A percentile compares a stretch with the other conserved stretches of the same genome.
phyloP scores from a whole-genome alignment of 164 flowering plant species.

The grape (Vitis vinifera) region ASM3070453v1 NC_081810.1:16054001-16054500 shows the following conservation, averaged over 20 bases:
- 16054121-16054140: slow-evolving; percentile 13
- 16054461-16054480: slow-evolving; percentile 8
- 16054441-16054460: slow-evolving; percentile 4
- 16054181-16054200: slow-evolving; percentile 30
- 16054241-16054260: not conserved
- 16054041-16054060: not conserved
- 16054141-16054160: not conserved
- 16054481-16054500: slow-evolving; percentile 9
- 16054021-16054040: slow-evolving; percentile 11
- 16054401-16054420: slow-evolving; percentile 2
- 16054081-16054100: slow-evolving; percentile 18
- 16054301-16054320: slow-evolving; percentile 19
- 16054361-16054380: slow-evolving; percentile 8
- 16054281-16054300: not conserved
- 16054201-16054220: slow-evolving; percentile 14
- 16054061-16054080: slow-evolving; percentile 6
- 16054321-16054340: slow-evolving; percentile 17
- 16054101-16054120: slow-evolving; percentile 29
- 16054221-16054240: too few relatives aligned
- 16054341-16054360: slow-evolving; percentile 11
- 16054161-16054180: slow-evolving; percentile 31
- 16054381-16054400: not conserved
- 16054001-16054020: too few relatives aligned
- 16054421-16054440: slow-evolving; percentile 4
- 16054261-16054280: slow-evolving; percentile 10